Base-by-base conservation (phyloP, 805 yeast species). In the Saccharomyces mikatae region DNA sequence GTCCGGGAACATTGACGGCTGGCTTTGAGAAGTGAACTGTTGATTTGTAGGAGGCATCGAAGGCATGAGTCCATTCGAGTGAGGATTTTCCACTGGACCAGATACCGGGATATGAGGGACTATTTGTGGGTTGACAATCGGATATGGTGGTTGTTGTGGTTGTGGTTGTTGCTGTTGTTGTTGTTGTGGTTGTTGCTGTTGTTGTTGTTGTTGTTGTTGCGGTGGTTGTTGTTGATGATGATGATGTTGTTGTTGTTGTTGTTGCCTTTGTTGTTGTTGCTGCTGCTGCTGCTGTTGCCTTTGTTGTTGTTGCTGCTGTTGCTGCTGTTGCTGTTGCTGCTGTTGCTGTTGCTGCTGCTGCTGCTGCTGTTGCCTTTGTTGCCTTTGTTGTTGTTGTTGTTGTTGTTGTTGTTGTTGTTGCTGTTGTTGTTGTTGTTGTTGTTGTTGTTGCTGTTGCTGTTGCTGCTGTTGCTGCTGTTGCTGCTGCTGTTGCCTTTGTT, bases 241-340 rank as follows among this genome's bases (percentile, higher is more conserved):
- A 9, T 54, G 60, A 32, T 54, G 62, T 22, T 56, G 63, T 28
- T 59, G 64, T 48, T 59, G 66, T 28, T 60, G 67, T 28, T 61
- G 69, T 11, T 54, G 65, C 41, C 55, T 65, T 30, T 53, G 65
- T 32, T 61, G 69, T 36, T 54, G 63, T 41, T 58, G 64, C 50
- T 58, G 64, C 36, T 57, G 53, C 22, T 29, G 49, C 29, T 22
- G 52, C 24, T 41, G 49, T 32, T 31, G 49, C 11, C 14, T 26
- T 46, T 32, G 50, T 31, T 29, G 51, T 41, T 44, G 54, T 31
- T 44, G 55, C 41, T 47, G 54, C 27, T 51, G 54, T 13, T 30
- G 50, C 26, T 50, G 49, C 28, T 17, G 49, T 28, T 50, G 49
- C 28, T 47, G 52, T 13, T 47, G 57, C 27, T 57, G 55, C 26